Evolutionary conservation across 2,329 filamentous ascomycete species (phyloP), one percentile per base, ranked within the genome.

Genomic region (Nothopassalora personata): DNA sequence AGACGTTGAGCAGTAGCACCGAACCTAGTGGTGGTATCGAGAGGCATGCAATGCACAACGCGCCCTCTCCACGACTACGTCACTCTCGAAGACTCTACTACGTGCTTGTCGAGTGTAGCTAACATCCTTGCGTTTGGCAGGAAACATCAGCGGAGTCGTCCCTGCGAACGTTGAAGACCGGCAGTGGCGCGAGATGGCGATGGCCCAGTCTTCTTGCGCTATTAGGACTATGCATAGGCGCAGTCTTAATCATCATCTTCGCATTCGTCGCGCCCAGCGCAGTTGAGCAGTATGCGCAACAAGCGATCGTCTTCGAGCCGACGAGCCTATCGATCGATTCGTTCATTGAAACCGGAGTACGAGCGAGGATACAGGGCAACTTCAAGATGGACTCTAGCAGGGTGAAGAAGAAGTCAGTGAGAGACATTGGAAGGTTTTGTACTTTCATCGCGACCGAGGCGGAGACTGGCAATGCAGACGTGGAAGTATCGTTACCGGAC

Each of bases 181-280:
- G 50, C 45, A 78, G 75, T 58, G 73, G 71, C 43, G 70, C 75
- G 58, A 73, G 75, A 63, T 77, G 86, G 76, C 52, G 64, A 65
- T 96, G 90, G 90, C 87, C 90, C 8, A 93, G 88, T 39, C 79
- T 91, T 33, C 80, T 95, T 39, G 88, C 92, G 31, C 83, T 96
- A 61, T 66, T 81, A 1, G 58, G 88, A 1, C 76, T 97, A 8
- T 88, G 82, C 52, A 65, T 83, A 1, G 68, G 86, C 6, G 79
- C 87, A 5, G 67, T 93, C 23, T 72, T 81, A 30, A 90, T 96
- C 66, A 86, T 97, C 59, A 75, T 88, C 15, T 77, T 93, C 57
- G 90, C 86, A 15, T 96, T 96, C 75, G 83, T 96, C 56, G 84
- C 88, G 0, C 92, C 93, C 1, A 86, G 88, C 15, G 84, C 87